Base-by-base conservation (phyloP, 78 protist genomes). In the Diacronema lutheri region DNA sequence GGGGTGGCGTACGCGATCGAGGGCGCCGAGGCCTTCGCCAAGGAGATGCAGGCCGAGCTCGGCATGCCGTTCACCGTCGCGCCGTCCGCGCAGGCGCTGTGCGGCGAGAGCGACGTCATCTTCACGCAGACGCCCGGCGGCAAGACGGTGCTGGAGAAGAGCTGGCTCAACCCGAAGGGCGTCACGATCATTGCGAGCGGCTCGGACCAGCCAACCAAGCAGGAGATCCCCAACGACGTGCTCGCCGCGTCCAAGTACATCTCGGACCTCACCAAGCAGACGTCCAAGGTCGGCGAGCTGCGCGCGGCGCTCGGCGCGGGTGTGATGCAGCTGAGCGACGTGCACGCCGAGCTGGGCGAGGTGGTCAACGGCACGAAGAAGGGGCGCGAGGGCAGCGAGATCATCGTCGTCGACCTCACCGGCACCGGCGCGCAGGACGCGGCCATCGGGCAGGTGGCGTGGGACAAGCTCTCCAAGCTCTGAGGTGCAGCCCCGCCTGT, bases 371-470 rank as follows among this genome's bases (percentile, higher is more conserved):
- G 86, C n/a, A 21, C 2, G 31, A 81, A 81, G 57, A 6, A 40
- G 29, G 84, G 69, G 33, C 41, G 69, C 33, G n/a, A 26, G 46
- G 84, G 86, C 21, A n/a, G 64, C 37, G 86, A 81, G 33, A 20
- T 81, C 50, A 81, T 81, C 71, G 86, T 81, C 19, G 16, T 14
- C 60, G 86, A 81, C 31, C 69, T 81, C 35, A 81, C 86, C 0
- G 86, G 86, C 65, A 81, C 86, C 50, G 83, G 86, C 60, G 86
- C 86, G 31, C 86, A 81, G 71, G 86, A 81, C 56, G 86, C 86
- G 16, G 86, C 86, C 23, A 81, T 81, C 74, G 86, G 86, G 13
- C 84, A 79, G 62, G 84, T 79, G 7, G 84, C 84, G 14, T 65
- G 72, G 72, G 72, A 65, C 25, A 65, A 65, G 72, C 72, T 65